Evolutionary conservation across 371 early-diverging fungal species (phyloP).

Genomic region (Mucor piriformis): DNA sequence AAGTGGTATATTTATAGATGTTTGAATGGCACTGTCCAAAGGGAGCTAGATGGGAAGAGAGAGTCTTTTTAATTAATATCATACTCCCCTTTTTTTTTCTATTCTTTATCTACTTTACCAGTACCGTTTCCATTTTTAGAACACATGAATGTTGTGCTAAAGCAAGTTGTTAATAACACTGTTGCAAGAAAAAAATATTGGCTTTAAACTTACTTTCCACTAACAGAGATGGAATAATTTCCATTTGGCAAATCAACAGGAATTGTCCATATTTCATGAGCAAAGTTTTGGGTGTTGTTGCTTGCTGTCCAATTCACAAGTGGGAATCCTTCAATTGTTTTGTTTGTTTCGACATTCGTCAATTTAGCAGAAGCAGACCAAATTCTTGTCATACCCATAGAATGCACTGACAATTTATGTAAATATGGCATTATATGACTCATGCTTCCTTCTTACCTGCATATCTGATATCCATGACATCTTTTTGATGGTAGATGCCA

Average conservation of each 20-base stretch:
- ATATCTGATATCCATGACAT: slow-evolving; percentile 36
- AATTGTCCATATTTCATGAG: slow-evolving; percentile 32
- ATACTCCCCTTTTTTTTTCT: neutral
- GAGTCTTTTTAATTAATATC: neutral
- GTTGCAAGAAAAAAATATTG: neutral
- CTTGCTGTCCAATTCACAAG: slow-evolving; percentile 8
- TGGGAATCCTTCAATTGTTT: slow-evolving; percentile 23
- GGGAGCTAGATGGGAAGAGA: slow-evolving; percentile 25
- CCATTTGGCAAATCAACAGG: slow-evolving; percentile 31
- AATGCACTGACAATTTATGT: slow-evolving; percentile 23
- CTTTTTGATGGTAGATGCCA: slow-evolving; percentile 17
- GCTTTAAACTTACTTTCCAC: slow-evolving; percentile 30
- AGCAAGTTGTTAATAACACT: neutral
- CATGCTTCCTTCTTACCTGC: slow-evolving; percentile 21
- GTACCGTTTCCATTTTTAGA: slow-evolving; percentile 31
- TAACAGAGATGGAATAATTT: slow-evolving; percentile 29
- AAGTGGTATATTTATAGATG: slow-evolving; percentile 16
- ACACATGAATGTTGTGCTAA: slow-evolving; percentile 38
- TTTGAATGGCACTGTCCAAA: slow-evolving; percentile 24
- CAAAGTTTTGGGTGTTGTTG: neutral
- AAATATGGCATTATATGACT: neutral
- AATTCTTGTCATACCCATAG: slow-evolving; percentile 43
- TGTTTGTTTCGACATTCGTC: slow-evolving; percentile 10
- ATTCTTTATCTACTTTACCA: neutral
- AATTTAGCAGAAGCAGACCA: slow-evolving; percentile 29